Percentiles rank a stretch among this genome's conserved stretches.
These are phyloP conservation scores for Cylindrodendrum hubeiense DNA, from an alignment of 2,329 filamentous ascomycete genomes.

Conservation along the genomic window DNA sequence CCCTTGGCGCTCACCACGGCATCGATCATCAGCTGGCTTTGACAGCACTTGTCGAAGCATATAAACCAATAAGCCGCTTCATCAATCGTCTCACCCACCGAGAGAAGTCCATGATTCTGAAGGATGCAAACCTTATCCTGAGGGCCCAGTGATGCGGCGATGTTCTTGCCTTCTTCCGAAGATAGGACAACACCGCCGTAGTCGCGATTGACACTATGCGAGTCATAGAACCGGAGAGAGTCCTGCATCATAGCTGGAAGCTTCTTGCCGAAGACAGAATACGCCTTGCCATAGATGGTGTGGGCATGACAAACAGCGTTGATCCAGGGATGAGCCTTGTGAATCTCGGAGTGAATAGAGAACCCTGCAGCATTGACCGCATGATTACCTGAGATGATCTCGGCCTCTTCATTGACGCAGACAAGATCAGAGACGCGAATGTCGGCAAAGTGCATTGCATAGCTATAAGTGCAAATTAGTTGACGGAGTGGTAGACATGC, in stretches of 20 bases:
- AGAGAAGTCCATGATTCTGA: too few species aligned
- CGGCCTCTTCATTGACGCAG: conserved; percentile 68
- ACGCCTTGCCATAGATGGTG: conserved; percentile 74
- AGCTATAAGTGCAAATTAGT: background rate
- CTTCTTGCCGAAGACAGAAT: conserved; percentile 72
- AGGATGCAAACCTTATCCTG: too few species aligned
- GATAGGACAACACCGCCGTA: too few species aligned
- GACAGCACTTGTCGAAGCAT: conserved; percentile 4
- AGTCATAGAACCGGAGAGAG: conserved; percentile 70
- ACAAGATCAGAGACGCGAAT: conserved; percentile 78
- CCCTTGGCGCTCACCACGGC: too few species aligned
- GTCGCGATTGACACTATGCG: too few species aligned
- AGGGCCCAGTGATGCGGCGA: too few species aligned
- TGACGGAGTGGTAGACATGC: background rate
- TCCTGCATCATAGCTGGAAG: conserved; percentile 81
- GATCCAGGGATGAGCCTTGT: conserved; percentile 74
- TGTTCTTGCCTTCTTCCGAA: too few species aligned
- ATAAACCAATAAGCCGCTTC: conserved; percentile 9
- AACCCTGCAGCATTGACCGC: conserved; percentile 77
- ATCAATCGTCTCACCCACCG: background rate
- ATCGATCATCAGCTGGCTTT: background rate
- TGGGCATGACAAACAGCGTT: conserved; percentile 78
- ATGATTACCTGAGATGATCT: conserved; percentile 72
- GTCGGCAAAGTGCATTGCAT: conserved; percentile 70
- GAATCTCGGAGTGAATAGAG: conserved; percentile 76